Conservation (phyloP, 2,329 filamentous ascomycete genomes). For the Ophiocordyceps polyrhachis-furcata region DNA sequence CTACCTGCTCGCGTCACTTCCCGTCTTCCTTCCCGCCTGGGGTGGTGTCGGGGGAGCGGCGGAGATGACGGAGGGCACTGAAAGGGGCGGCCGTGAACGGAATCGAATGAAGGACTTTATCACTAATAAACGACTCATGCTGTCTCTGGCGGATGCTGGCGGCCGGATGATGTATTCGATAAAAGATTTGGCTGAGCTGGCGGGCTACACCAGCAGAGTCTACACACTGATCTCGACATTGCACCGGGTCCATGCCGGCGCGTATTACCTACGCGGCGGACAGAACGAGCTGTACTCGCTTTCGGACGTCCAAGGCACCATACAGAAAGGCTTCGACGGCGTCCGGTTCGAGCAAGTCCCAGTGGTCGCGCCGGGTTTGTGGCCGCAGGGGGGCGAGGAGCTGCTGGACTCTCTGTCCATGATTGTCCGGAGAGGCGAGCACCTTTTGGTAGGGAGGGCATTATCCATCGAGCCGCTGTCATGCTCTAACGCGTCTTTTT, state of each 20-base stretch:
- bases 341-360: slow-evolving; percentile 87
- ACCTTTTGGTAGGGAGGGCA: slow-evolving; percentile 43
- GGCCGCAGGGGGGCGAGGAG: slow-evolving; percentile 81
- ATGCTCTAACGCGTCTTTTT: slow-evolving; percentile 3
- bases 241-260: slow-evolving; percentile 79
- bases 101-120: slow-evolving; percentile 97
- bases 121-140: slow-evolving; percentile 96
- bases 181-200: slow-evolving; percentile 90
- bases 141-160: slow-evolving; percentile 88
- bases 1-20: slow-evolving; percentile 80
- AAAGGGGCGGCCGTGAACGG: slow-evolving; percentile 46
- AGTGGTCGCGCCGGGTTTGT: slow-evolving; percentile 72
- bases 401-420: slow-evolving; percentile 77
- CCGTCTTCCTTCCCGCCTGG: slow-evolving; percentile 88
- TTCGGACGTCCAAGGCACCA: slow-evolving; percentile 81
- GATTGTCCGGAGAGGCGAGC: slow-evolving; percentile 76
- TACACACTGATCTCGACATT: slow-evolving; percentile 91
- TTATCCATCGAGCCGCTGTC: neutral
- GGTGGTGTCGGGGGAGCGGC: slow-evolving; percentile 60
- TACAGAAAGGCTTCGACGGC: slow-evolving; percentile 87
- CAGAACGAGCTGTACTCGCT: slow-evolving; percentile 72
- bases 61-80: slow-evolving; percentile 38
- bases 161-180: slow-evolving; percentile 99
- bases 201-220: slow-evolving; percentile 87
- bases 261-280: slow-evolving; percentile 53